Base-by-base conservation (phyloP, 495 filamentous ascomycete species). In the Collariella sp. region DNA sequence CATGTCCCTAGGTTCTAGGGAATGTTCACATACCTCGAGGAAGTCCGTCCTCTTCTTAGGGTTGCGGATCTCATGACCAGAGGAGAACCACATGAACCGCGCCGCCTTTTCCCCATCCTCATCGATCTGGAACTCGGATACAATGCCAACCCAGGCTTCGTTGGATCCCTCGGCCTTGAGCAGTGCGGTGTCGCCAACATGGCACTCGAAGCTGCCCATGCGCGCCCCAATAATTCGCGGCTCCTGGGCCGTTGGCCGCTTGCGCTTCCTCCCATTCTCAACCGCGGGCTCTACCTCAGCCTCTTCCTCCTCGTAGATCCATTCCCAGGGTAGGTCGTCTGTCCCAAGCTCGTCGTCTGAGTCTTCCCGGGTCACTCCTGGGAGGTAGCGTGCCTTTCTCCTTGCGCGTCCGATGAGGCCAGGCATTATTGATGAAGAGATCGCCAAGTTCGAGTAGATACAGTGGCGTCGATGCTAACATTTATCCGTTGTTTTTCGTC, bases 241-340 rank as follows among this genome's bases (percentile, higher is more conserved):
- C 41, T 60, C 43, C 19, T 42, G 54, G 58, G 55, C 16, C 11
- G 57, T 18, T 6, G 60, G 64, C 67, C 55, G 68, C 65, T 64
- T 77, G 49, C 62, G 67, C 65, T 63, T 77, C 65, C 46, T 67
- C 47, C 51, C 46, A 34, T 46, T 64, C 5, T 59, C 65, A 15
- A 56, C 58, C n/a, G 38, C 61, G 7, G 58, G 51, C 38, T 65
- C 57, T 1, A 54, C 50, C 41, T 56, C 61, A 4, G 49, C 38
- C 3, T 20, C 35, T 2, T 67, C 56, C 6, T 59, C 47, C 6
- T 68, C 66, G 70, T 93, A 93, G 26, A 96, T 83, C 91, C 91
- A 98, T 65, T 94, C 83, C 93, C 93, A 98, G 1, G 89, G 88
- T 39, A 77, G 73, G 67, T 95, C 89, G 50, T 93, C 89, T 16